Base-by-base conservation (phyloP, 2,329 filamentous ascomycete species). In the Fusarium abutilonis region DNA sequence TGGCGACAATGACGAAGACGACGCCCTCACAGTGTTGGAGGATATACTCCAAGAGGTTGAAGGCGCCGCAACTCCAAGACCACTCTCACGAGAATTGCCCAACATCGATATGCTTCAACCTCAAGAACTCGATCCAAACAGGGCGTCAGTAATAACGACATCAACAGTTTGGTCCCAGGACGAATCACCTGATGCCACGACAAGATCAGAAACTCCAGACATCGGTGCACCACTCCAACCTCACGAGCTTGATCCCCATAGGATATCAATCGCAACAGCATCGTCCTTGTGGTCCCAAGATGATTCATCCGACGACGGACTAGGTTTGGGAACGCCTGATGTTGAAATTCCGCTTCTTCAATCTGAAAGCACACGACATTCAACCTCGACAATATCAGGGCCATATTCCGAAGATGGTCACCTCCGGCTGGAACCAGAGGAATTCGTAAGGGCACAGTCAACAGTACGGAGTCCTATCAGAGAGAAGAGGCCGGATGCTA, bases 91-190 rank as follows among this genome's bases (percentile, higher is more conserved):
- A n/a, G 51, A 60, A 26, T 43, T 52, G 8, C 54, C 59, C 23
- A 47, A 60, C 38, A 48, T 63, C 17, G 45, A 60, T 19, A 63
- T 59, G 9, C 32, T 40, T 19, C 59, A 45, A 26, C 31, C 54
- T 44, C 52, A 35, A 21, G 32, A 7, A 9, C 43, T 36, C 13
- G 43, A 49, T 29, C 55, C 51, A 15, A 32, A 21, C 14, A 60
- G 57, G 36, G 38, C 49, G 21, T 61, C 63, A 21, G 36, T 56
- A 14, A 51, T 66, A 17, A 64, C 54, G 11, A 29, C 48, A 21
- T 64, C 63, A 31, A 64, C 63, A 32, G 46, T 54, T 14, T 60
- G 48, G 59, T 63, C 50, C 4, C 46, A 53, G 23, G 47, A 54
- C 17, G 56, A 47, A 9, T 56, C 48, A 19, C 19, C 44, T 14